Evolutionary conservation across 176 grass and related monocot species (phyloP).

Genomic region (Bonia amplexicaulis): DNA sequence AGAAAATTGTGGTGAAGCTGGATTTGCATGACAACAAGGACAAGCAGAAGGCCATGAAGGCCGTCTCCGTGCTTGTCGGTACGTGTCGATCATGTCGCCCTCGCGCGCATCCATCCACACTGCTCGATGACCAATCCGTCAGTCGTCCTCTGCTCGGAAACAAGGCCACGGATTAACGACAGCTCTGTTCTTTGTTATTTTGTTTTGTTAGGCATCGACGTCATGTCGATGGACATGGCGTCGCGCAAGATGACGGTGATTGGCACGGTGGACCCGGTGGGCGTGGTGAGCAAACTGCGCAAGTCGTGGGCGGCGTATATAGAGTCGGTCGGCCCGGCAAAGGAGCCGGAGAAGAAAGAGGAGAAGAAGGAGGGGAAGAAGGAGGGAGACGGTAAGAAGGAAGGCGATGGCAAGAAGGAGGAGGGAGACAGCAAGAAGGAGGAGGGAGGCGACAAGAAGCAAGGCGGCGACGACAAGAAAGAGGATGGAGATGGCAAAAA

Average conservation of each 20-base stretch:
- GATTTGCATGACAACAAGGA: constrained; percentile 82
- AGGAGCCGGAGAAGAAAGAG: constrained; percentile 65
- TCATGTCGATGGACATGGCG: constrained; percentile 59
- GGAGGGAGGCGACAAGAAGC: not conserved
- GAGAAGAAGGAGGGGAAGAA: constrained; percentile 27
- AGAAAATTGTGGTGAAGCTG: constrained; percentile 84
- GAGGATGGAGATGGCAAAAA: not conserved
- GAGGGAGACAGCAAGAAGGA: not conserved
- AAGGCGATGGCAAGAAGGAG: not conserved
- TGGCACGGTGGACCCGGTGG: constrained; percentile 64
- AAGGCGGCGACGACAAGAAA: not conserved
- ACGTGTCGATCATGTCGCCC: not conserved
- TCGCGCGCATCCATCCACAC: not conserved
- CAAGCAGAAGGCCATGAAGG: constrained; percentile 88
- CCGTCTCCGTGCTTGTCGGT: constrained; percentile 70
- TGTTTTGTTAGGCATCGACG: constrained; percentile 57
- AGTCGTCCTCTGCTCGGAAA: not conserved
- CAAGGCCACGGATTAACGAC: not conserved
- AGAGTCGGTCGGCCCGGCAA: constrained; percentile 58
- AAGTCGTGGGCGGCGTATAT: constrained; percentile 57
- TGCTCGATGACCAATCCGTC: not conserved
- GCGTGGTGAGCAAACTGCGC: constrained; percentile 74
- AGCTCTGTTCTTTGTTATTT: not conserved
- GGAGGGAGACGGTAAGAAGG: constrained; percentile 5
- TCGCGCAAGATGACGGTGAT: constrained; percentile 79